Conservation (phyloP, 164 flowering plant genomes). For the Malania oleifera region DNA sequence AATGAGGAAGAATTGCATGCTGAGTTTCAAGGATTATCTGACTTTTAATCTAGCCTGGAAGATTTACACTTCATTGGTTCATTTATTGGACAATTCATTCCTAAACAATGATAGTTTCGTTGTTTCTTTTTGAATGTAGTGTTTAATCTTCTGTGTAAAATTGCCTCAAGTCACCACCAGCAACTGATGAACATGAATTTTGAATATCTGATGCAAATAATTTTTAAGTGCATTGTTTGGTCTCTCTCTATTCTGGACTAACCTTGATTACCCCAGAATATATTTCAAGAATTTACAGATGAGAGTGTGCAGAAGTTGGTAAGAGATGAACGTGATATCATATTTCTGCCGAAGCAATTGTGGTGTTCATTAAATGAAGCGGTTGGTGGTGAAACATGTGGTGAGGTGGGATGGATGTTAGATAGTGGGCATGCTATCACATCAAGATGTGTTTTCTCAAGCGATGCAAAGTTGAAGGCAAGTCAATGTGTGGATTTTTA, state of each 20-base stretch:
- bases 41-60: too few relatives aligned
- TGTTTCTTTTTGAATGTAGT: too few relatives aligned
- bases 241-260: neutral
- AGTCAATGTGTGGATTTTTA: constrained; percentile 9
- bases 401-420: constrained; percentile 81
- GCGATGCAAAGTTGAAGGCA: constrained; percentile 55
- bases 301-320: constrained; percentile 23
- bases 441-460: constrained; percentile 60
- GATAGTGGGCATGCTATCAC: constrained; percentile 55
- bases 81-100: too few relatives aligned
- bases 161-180: too few relatives aligned
- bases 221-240: neutral
- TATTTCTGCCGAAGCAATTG: constrained; percentile 68
- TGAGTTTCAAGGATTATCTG: too few relatives aligned
- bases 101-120: too few relatives aligned
- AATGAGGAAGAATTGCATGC: too few relatives aligned
- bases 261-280: constrained; percentile 24
- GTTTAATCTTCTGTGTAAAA: too few relatives aligned
- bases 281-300: constrained; percentile 39
- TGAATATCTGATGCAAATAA: neutral
- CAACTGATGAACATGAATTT: too few relatives aligned
- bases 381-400: constrained; percentile 37
- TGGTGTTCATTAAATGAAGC: constrained; percentile 67
- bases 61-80: too few relatives aligned
- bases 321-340: constrained; percentile 44